Percentiles rank a stretch among this genome's conserved stretches.
These are phyloP conservation scores for Chrysochromulina tobinii DNA, from an alignment of 78 protist species.

Conservation along the genomic window DNA sequence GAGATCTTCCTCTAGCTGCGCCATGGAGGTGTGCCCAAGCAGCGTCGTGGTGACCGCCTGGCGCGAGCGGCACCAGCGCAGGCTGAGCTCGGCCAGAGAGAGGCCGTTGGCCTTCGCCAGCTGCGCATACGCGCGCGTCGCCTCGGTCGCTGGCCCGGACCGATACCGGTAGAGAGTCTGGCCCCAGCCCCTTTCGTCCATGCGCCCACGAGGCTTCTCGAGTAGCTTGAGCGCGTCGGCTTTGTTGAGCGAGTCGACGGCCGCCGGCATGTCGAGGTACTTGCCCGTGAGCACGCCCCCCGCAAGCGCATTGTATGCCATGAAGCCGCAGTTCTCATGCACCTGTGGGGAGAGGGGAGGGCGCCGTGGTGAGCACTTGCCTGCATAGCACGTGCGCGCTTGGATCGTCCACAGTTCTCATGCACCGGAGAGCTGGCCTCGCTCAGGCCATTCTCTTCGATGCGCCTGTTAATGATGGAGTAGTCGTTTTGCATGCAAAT, in stretches of 20 bases:
- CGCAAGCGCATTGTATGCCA: conserved; percentile 36
- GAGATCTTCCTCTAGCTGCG: conserved; percentile 4
- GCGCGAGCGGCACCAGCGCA: conserved; percentile 18
- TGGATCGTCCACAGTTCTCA: conserved; percentile 12
- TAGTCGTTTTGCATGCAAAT: conserved; percentile 32
- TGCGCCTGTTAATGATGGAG: conserved; percentile 16
- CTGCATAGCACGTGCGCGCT: no score
- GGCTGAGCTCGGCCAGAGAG: conserved; percentile 15
- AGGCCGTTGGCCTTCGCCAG: conserved; percentile 11
- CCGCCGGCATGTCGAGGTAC: conserved; percentile 33
- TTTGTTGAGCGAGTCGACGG: neutral
- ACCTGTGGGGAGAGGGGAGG: no score
- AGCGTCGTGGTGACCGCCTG: neutral
- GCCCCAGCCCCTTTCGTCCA: conserved; percentile 37
- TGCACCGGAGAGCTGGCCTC: conserved; percentile 17
- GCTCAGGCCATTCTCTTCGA: conserved; percentile 25
- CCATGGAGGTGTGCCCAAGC: neutral
- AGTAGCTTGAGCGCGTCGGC: neutral
- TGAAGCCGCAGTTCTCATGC: conserved; percentile 24
- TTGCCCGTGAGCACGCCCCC: conserved; percentile 48
- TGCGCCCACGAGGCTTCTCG: conserved; percentile 13
- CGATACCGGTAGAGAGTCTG: conserved; percentile 40
- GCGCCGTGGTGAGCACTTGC: no score
- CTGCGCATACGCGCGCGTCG: conserved; percentile 2
- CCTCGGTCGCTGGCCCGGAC: conserved; percentile 26